Conservation (phyloP, 2,329 filamentous ascomycete species). For the Colletotrichum camelliae region DNA sequence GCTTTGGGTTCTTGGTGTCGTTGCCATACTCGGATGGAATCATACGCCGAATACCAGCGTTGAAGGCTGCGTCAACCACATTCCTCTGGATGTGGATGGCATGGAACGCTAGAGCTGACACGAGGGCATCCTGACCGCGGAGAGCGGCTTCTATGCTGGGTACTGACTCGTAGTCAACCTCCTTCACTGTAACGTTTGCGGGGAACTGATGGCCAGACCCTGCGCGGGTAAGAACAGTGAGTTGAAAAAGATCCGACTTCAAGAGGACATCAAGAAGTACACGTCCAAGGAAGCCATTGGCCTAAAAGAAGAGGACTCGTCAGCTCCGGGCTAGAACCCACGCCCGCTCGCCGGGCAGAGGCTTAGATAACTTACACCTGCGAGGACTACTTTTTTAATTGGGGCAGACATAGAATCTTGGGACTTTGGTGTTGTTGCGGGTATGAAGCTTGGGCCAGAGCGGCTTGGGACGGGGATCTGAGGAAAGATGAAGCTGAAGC, state of each 20-base stretch:
- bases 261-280: constrained; percentile 34
- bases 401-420: background rate
- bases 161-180: constrained; percentile 42
- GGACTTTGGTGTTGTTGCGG: background rate
- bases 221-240: constrained; percentile 40
- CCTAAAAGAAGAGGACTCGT: constrained; percentile 26
- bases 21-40: constrained; percentile 56
- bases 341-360: background rate
- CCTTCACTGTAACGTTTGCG: constrained; percentile 31
- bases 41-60: constrained; percentile 59
- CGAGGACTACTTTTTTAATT: background rate
- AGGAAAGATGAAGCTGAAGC: background rate
- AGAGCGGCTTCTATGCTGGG: constrained; percentile 56
- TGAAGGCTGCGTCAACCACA: constrained; percentile 57
- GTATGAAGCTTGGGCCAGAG: background rate
- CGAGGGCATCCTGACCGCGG: constrained; percentile 60
- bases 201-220: constrained; percentile 46
- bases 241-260: constrained; percentile 35
- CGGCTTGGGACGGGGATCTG: background rate
- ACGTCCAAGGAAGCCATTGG: constrained; percentile 35
- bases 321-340: background rate
- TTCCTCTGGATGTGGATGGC: constrained; percentile 48
- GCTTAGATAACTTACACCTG: background rate
- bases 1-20: constrained; percentile 29
- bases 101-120: constrained; percentile 48